Percentiles rank a stretch among this genome's conserved stretches.
Evolutionary conservation across 441 rosid genomes (phyloP).

Genomic region (Pelargonium fulgidum): DNA sequence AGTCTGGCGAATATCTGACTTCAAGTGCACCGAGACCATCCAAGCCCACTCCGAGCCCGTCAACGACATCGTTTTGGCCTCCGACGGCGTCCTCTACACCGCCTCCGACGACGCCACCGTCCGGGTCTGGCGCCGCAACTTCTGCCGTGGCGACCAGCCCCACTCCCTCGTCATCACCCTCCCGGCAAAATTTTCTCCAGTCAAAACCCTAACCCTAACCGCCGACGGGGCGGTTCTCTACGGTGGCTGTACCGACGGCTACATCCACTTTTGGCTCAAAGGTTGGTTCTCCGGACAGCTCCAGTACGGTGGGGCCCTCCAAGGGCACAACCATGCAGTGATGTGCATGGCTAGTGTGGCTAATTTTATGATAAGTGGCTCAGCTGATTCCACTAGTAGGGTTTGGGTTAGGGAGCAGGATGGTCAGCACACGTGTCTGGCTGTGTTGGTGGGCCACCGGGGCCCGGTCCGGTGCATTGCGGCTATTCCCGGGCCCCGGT

Average conservation of each 20-base stretch:
- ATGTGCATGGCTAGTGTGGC: slow-evolving; percentile 35
- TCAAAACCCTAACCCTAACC: slow-evolving; percentile 34
- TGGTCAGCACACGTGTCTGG: slow-evolving; percentile 29
- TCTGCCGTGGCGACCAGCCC: slow-evolving; percentile 26
- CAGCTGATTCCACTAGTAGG: slow-evolving; percentile 38
- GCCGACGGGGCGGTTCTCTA: slow-evolving; percentile 30
- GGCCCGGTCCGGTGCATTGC: slow-evolving; percentile 37
- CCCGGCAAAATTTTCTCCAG: slow-evolving; percentile 38
- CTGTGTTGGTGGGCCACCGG: slow-evolving; percentile 37
- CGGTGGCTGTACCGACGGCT: slow-evolving; percentile 49
- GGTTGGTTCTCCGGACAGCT: slow-evolving; percentile 36
- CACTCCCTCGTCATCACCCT: slow-evolving; percentile 36
- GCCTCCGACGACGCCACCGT: slow-evolving; percentile 47
- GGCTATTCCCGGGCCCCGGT: slow-evolving; percentile 21
- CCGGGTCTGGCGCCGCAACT: slow-evolving; percentile 37
- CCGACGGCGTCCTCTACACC: slow-evolving; percentile 40
- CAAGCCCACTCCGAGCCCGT: slow-evolving; percentile 41
- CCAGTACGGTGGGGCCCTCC: slow-evolving; percentile 40
- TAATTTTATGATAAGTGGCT: slow-evolving; percentile 36
- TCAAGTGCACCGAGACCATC: slow-evolving; percentile 47
- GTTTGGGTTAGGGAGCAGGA: slow-evolving; percentile 40
- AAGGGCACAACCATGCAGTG: slow-evolving; percentile 51
- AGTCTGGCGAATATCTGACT: slow-evolving; percentile 46
- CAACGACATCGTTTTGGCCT: slow-evolving; percentile 33
- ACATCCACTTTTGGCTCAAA: slow-evolving; percentile 41